A percentile compares a stretch with the other conserved stretches of the same genome.
These are phyloP conservation scores for Suillus brevipes DNA, from an alignment of 768 basidiomycete genomes.

Conservation along the genomic window DNA sequence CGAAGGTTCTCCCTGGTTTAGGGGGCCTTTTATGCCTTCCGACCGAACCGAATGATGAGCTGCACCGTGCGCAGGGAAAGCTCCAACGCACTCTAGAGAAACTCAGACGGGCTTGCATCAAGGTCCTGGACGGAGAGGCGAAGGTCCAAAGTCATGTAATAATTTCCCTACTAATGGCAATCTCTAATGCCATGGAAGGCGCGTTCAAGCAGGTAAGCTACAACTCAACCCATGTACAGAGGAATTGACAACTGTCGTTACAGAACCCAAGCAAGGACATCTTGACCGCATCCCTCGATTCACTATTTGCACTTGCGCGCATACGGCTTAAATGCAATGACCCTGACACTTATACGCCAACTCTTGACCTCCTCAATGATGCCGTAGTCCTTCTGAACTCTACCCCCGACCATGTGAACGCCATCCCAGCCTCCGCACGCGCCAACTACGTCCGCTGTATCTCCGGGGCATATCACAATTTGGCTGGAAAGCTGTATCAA, in stretches of 20 bases:
- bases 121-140: constrained; percentile 41
- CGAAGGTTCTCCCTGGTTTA: constrained; percentile 22
- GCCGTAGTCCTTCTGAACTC: constrained; percentile 34
- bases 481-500: constrained; percentile 72
- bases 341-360: constrained; percentile 44
- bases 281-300: constrained; percentile 51
- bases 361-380: constrained; percentile 49
- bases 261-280: constrained; percentile 34
- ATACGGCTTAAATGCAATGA: constrained; percentile 40
- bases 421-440: constrained; percentile 26
- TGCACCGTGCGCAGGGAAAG: constrained; percentile 46
- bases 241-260: neutral
- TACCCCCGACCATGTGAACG: constrained; percentile 10
- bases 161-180: constrained; percentile 36
- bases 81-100: constrained; percentile 62
- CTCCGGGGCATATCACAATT: constrained; percentile 69
- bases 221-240: neutral
- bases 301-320: constrained; percentile 55
- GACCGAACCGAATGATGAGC: constrained; percentile 32
- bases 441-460: constrained; percentile 68
- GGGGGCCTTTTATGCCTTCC: constrained; percentile 12
- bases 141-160: constrained; percentile 15
- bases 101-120: constrained; percentile 50
- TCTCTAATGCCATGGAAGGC: constrained; percentile 34
- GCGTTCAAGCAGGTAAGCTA: constrained; percentile 31